A percentile compares a stretch with the other conserved stretches of the same genome.
These are phyloP conservation scores for Urostyla sp. DNA, from an alignment of 73 alveolate genomes.

Conservation along the genomic window DNA sequence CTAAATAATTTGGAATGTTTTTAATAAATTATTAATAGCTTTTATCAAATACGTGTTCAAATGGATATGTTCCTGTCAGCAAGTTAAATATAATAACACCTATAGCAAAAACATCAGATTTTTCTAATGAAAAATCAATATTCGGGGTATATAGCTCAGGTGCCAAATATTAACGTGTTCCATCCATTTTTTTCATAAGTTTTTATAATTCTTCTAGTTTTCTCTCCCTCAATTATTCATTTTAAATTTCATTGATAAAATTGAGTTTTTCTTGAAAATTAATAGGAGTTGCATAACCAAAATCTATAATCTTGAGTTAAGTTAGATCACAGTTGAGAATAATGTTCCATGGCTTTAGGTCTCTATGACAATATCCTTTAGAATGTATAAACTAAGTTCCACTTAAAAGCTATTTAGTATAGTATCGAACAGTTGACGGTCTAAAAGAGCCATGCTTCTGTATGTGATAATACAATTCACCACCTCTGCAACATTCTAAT, in stretches of 20 bases:
- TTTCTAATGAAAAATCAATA: slow-evolving; percentile 10
- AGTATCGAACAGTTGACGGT: not conserved
- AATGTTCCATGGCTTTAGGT: slow-evolving; percentile 53
- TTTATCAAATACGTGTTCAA: not conserved
- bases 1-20: not conserved
- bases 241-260: no score
- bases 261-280: not conserved
- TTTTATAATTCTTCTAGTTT: no score
- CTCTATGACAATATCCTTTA: slow-evolving; percentile 20
- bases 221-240: no score
- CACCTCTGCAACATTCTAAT: slow-evolving; percentile 29
- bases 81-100: slow-evolving; percentile 36
- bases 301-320: slow-evolving; percentile 41
- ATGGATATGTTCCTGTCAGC: slow-evolving; percentile 41
- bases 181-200: no score
- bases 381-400: not conserved
- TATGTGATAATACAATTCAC: slow-evolving; percentile 42
- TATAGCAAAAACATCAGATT: slow-evolving; percentile 37
- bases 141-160: slow-evolving; percentile 20
- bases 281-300: slow-evolving; percentile 51
- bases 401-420: not conserved
- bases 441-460: slow-evolving; percentile 8
- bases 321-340: slow-evolving; percentile 38
- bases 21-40: slow-evolving; percentile 14
- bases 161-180: slow-evolving; percentile 21